Evolutionary conservation across 257 asterid genomes (phyloP), one percentile per base, ranked within the genome.

Genomic region (Parsonsia alboflavescens): DNA sequence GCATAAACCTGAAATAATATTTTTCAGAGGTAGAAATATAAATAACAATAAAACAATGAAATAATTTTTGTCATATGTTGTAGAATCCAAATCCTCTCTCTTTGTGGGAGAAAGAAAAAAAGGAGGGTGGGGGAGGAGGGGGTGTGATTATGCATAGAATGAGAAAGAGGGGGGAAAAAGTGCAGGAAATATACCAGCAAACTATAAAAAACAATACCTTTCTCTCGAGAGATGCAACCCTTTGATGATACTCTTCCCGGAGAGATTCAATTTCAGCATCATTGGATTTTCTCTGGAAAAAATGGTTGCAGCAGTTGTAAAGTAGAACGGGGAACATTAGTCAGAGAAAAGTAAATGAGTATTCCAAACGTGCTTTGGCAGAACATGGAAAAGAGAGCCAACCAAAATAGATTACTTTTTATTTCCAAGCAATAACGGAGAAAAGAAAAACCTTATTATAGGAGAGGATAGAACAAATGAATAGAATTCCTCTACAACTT

Each of bases 171-270:
- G 6, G 44, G 9, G 7, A 33, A 12, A 50, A 21, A 21, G 16
- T 50, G 49, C 22, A 0, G 44, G 24, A 22, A 16, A 30, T 2
- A 12, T 4, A 49, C 33, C 21, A 58, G 75, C 52, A 10, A 58
- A 28, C 59, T 70, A 69, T 22, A 26, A 56, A 49, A 36, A 44
- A 5, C 70, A 71, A 74, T 85, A 95, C 98, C 98, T 95, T 95
- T 82, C 99, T 89, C 85, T 95, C 99, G 80, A 95, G 96, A 76
- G 91, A 77, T 80, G 98, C 81, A 75, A 92, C 96, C 82, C 89
- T 90, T 77, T 88, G 96, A 85, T 90, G 98, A 78, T 89, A 92
- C 86, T 95, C 99, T 83, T 95, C 98, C 26, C 99, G 90, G 48
- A 95, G 88, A 80, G 96, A 85, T 78, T 95, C 99, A 82, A 82